Evolutionary conservation across 2,329 filamentous ascomycete genomes (phyloP), one percentile per base, ranked within the genome.

Genomic region (Monilinia laxa): DNA sequence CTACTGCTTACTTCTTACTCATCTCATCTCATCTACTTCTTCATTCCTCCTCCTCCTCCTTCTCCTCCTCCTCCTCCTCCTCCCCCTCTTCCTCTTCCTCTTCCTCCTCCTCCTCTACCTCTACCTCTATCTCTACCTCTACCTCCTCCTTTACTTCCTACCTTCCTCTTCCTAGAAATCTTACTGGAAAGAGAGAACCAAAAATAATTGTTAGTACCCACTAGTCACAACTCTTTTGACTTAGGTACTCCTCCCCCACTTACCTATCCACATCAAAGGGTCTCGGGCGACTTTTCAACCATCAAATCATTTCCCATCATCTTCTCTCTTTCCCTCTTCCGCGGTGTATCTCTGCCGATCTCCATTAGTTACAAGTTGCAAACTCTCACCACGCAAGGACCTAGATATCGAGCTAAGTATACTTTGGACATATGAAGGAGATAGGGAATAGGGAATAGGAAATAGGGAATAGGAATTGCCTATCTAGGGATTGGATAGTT

Each of bases 261-360:
- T 38, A 60, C 28, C 16, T 60, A 60, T 25, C 45, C 58, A 60
- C 58, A 51, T n/a, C 40, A 42, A 20, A 49, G 31, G 45, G 57
- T 59, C 57, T 59, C 28, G 42, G 28, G 57, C 57, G 35, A 59
- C 5, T 11, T 14, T 40, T 14, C 38, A 11, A 40, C 2, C 57
- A 38, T 60, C 58, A 52, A 62, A 62, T 51, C 58, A 51, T 23
- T 35, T 60, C 31, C 31, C 23, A 25, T 35, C 31, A 16, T 10
- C 55, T 31, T 58, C 56, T 25, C 16, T 38, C n/a, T 20, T 51
- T 60, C 40, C 40, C 58, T 40, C 42, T 49, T 65, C 53, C 42
- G 53, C 62, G 62, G 62, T 25, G 60, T 63, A n/a, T 45, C 54
- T n/a, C 51, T 31, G 62, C 55, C 62, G 62, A 65, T 65, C 62